Evolutionary conservation across 2,329 filamentous ascomycete genomes (phyloP).

Genomic region (Thielaviopsis musarum): DNA sequence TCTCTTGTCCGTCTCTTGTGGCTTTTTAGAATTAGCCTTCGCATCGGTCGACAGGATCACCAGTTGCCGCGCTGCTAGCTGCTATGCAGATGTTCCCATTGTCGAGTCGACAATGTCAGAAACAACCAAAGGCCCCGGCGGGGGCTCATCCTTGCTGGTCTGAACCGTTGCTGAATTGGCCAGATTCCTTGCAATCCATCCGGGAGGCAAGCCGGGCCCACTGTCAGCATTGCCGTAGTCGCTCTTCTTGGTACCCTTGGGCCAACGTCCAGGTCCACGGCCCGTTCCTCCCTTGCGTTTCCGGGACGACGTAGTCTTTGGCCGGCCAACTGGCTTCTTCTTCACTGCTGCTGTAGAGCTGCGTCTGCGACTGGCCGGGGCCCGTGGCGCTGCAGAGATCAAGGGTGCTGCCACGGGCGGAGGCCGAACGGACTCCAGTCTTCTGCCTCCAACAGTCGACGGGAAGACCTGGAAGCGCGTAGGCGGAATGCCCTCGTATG

Average conservation of each 20-base stretch:
- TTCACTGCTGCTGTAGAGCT: conserved; percentile 20
- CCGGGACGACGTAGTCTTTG: conserved; percentile 7
- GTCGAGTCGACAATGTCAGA: background rate
- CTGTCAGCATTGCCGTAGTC: conserved; percentile 52
- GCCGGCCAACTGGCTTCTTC: conserved; percentile 18
- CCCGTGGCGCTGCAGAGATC: conserved; percentile 17
- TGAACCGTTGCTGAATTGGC: background rate
- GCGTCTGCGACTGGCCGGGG: conserved; percentile 23
- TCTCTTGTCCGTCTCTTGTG: background rate
- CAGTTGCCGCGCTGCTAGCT: background rate
- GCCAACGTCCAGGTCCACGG: conserved; percentile 47
- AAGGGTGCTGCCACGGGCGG: conserved; percentile 23
- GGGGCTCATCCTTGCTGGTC: background rate
- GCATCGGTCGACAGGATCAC: background rate
- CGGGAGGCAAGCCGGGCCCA: conserved; percentile 44
- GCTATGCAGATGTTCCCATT: background rate
- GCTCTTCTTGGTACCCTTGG: conserved; percentile 50
- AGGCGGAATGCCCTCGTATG: conserved; percentile 44
- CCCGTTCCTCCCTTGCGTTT: conserved; percentile 36
- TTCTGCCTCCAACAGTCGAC: conserved; percentile 34
- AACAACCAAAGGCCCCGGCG: background rate
- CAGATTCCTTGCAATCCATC: conserved; percentile 22
- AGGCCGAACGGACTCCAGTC: conserved; percentile 28
- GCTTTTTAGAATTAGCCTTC: background rate
- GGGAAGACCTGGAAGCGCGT: conserved; percentile 67